Evolutionary conservation across 495 filamentous ascomycete genomes (phyloP), one percentile per base, ranked within the genome.

Genomic region (Alectoria sarmentosa): DNA sequence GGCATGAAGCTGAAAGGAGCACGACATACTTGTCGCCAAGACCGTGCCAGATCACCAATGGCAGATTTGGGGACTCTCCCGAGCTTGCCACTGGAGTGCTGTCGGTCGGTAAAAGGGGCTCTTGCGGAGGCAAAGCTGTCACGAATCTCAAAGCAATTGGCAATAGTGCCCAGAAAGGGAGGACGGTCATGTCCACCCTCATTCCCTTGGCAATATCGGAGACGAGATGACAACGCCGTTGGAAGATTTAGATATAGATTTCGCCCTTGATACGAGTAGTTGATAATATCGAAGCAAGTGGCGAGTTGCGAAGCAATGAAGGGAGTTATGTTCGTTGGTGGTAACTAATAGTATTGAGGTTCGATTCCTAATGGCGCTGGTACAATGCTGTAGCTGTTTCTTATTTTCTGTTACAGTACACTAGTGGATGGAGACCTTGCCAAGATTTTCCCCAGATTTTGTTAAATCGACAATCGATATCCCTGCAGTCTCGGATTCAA

Each of bases 21-120:
- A 37, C 7, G 28, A 58, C 60, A n/a, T 71, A 75, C 68, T 63
- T 78, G 65, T 83, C 81, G 58, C 86, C 86, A 44, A 89, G 81
- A 69, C 90, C 92, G 74, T 98, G 94, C 94, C 94, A 98, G 72
- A 98, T 89, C 19, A 98, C 82, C 23, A 98, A 78, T 0, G 94
- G 94, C 23, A 70, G 49, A 19, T 58, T 67, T 52, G 61, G 38
- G 44, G 39, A 55, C 21, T 54, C 52, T 34, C 13, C 38, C n/a
- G 49, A 36, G 21, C 28, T 57, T 30, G 11, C 37, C 1, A 34
- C 2, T 14, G 32, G n/a, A 37, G 60, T 34, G 23, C 21, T 44
- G 19, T 48, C 26, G 10, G 32, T 21, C 28, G 19, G 26, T 23
- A 39, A 19, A 15, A 70, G 55, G 6, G 63, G 68, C 58, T 63